Evolutionary conservation across 192 early-diverging fungal species (phyloP), one percentile per base, ranked within the genome.

Genomic region (Backusella macrospora): DNA sequence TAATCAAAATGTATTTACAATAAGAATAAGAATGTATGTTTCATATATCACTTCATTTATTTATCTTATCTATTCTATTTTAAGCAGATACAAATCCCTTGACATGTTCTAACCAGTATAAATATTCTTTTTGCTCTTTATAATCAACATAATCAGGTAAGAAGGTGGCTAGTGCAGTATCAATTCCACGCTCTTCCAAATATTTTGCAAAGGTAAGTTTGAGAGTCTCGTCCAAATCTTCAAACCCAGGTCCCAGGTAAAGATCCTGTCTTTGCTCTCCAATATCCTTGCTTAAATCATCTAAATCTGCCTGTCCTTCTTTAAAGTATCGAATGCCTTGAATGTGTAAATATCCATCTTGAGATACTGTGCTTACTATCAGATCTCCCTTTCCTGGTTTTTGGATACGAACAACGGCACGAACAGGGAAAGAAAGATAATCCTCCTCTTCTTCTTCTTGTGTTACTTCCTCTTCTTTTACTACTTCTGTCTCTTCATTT

Each of bases 121-220:
- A 77, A 80, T 99, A 99, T 87, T 99, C 97, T 71, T 88, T 82
- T 86, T 97, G 95, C 86, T 99, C 97, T 90, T 98, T 99, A 86
- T 87, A 87, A 85, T 96, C 94, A 72, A 96, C 88, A 83, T 93
- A 99, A 75, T 87, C 88, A 65, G 93, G 90, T 63, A 99, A 88
- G 79, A 97, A 96, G 77, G 90, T 84, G 38, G 94, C 90, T 46
- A 97, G 82, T 3, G 86, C 87, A n/a, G 89, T 86, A 75, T 95
- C 90, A 65, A 99, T 90, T 48, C 93, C 92, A 73, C 95, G 92
- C 81, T 96, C 96, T 71, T 91, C 90, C 72, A 98, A 85, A 80
- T 86, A 94, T 70, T 83, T 84, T 70, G 90, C 88, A 76, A 92
- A 86, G 47, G 84, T 75, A 37, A 84, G 82, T 86, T 92, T 88